phyloP scores from a whole-genome alignment of 2,329 filamentous ascomycete species.

The Aureobasidium mangrovei region DNA sequence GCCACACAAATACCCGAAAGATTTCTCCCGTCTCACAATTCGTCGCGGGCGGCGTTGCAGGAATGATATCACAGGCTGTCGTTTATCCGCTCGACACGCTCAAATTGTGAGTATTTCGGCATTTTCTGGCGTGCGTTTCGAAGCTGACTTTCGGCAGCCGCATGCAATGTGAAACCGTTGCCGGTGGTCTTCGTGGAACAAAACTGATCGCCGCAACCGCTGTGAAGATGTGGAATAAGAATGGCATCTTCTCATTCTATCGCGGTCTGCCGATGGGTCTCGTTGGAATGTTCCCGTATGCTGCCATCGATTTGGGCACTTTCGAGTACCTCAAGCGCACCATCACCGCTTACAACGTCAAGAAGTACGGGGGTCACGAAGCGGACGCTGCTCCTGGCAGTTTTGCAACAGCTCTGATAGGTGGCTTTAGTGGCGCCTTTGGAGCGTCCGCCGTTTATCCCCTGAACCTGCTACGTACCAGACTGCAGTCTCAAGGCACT shows the following conservation, averaged over 20 bases:
- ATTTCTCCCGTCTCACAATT: conserved; percentile 85
- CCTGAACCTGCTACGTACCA: conserved; percentile 82
- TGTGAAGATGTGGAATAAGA: conserved; percentile 73
- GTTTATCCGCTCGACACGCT: conserved; percentile 90
- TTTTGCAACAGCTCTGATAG: conserved; percentile 77
- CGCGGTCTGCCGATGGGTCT: conserved; percentile 90
- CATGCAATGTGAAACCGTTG: conserved; percentile 90
- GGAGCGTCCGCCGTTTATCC: conserved; percentile 94
- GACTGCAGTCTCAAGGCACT: conserved; percentile 89
- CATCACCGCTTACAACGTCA: conserved; percentile 63
- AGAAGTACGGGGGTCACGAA: conserved; percentile 62
- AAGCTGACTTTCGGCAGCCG: conserved; percentile 40
- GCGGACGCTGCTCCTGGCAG: conserved; percentile 70
- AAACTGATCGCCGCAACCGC: conserved; percentile 74
- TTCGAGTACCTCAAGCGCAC: conserved; percentile 85
- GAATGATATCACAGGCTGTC: conserved; percentile 89
- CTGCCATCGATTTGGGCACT: conserved; percentile 89
- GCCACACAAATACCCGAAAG: conserved; percentile 68
- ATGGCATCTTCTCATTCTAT: conserved; percentile 70
- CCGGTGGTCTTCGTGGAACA: conserved; percentile 75
- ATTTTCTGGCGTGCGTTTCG: conserved; percentile 14
- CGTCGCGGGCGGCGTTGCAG: conserved; percentile 78
- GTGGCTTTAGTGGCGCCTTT: conserved; percentile 82
- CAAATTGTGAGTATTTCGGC: conserved; percentile 49
- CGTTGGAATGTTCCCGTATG: conserved; percentile 95